phyloP scores from a whole-genome alignment of 805 yeast genomes.

The Candida coquimbonensis region DNA sequence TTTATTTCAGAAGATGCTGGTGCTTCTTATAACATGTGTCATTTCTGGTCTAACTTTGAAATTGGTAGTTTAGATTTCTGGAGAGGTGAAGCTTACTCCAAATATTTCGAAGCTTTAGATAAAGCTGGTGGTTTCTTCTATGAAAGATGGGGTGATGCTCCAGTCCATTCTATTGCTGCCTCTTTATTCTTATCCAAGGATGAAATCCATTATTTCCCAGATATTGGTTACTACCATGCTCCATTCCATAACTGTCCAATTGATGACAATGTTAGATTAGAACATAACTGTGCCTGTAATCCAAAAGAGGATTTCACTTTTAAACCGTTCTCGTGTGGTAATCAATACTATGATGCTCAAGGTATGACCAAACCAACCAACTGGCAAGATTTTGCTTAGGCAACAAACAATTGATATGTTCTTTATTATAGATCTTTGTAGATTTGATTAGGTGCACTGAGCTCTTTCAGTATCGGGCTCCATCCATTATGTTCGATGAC shows the following conservation, averaged over 20 bases:
- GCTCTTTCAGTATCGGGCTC: background rate
- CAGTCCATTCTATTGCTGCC: constrained; percentile 75
- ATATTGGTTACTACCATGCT: constrained; percentile 70
- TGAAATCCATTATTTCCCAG: constrained; percentile 65
- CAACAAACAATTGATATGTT: background rate
- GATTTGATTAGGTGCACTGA: background rate
- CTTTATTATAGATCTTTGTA: too few relatives aligned
- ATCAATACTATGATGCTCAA: constrained; percentile 50
- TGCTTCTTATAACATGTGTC: constrained; percentile 64
- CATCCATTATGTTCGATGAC: background rate
- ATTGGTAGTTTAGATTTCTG: constrained; percentile 67
- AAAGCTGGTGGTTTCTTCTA: constrained; percentile 72
- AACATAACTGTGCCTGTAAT: constrained; percentile 69
- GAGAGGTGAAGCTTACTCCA: constrained; percentile 52
- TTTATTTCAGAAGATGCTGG: constrained; percentile 65
- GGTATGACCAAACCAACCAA: constrained; percentile 55
- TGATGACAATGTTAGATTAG: constrained; percentile 50
- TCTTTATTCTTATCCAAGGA: constrained; percentile 50
- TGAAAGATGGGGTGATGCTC: constrained; percentile 94
- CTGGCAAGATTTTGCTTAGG: constrained; percentile 50
- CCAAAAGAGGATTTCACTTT: constrained; percentile 72
- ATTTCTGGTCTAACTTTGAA: constrained; percentile 80
- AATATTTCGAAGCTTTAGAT: constrained; percentile 60
- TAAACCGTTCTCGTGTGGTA: constrained; percentile 69
- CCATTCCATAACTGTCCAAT: constrained; percentile 81